Evolutionary conservation across 2,329 filamentous ascomycete genomes (phyloP).

Genomic region (Sporothrix curviconia): DNA sequence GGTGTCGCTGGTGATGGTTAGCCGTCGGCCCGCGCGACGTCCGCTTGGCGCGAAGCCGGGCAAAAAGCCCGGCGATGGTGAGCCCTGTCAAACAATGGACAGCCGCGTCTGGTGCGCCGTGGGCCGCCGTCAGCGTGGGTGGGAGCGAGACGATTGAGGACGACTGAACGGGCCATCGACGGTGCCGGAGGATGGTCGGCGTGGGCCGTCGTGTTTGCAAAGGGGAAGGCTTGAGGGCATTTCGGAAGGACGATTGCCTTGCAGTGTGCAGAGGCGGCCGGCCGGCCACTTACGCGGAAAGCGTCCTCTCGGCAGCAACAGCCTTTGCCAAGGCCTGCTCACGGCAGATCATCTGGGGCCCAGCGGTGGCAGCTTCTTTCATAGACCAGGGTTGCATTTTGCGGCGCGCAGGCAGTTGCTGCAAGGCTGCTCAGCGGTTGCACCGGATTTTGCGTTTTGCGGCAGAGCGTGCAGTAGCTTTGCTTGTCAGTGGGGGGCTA

Average conservation of each 20-base stretch:
- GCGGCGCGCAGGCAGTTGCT: slow-evolving; percentile 33
- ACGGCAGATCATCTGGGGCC: too few species aligned
- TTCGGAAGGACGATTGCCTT: background rate
- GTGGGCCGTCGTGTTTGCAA: background rate
- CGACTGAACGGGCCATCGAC: background rate
- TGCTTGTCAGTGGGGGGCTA: background rate
- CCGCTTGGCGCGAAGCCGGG: too few species aligned
- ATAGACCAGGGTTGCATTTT: slow-evolving; percentile 11
- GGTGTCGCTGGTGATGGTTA: too few species aligned
- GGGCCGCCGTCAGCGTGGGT: too few species aligned
- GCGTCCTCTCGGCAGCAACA: too few species aligned
- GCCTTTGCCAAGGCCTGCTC: too few species aligned
- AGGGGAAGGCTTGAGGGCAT: background rate
- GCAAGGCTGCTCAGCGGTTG: slow-evolving; percentile 34
- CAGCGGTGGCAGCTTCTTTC: slow-evolving; percentile 4
- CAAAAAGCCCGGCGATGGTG: background rate
- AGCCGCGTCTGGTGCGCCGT: too few species aligned
- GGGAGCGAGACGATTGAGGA: too few species aligned
- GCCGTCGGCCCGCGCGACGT: too few species aligned
- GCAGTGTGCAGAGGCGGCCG: background rate
- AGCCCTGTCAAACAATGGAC: background rate
- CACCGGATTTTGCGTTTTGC: slow-evolving; percentile 38
- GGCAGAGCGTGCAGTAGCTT: slow-evolving; percentile 26
- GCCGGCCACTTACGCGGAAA: too few species aligned
- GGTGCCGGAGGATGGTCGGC: background rate